Evolutionary conservation across 202 grass and related monocot species (phyloP).

Genomic region (Carex arenaria): DNA sequence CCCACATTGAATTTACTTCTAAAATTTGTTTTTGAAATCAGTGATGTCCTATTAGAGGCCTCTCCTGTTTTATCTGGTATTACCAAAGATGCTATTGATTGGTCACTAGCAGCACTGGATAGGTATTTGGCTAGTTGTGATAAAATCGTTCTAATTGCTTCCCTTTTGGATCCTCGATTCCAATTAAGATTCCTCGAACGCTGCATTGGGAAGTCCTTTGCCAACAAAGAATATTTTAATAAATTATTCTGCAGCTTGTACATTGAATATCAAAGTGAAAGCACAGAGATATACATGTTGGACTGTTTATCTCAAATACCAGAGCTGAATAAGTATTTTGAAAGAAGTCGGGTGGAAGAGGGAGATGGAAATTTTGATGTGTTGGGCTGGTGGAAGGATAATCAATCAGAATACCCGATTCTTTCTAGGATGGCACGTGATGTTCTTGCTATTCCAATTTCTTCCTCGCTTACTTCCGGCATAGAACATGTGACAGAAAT

Average conservation of each 20-base stretch:
- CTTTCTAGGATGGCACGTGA: constrained; percentile 86
- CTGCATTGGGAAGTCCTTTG: not conserved
- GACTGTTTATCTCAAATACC: not conserved
- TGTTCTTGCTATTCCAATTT: constrained; percentile 82
- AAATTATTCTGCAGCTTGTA: not conserved
- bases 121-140: not conserved
- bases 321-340: not conserved
- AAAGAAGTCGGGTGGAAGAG: not conserved
- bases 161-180: not conserved
- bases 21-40: not conserved
- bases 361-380: constrained; percentile 41
- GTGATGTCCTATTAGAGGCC: not conserved
- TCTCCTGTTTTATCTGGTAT: not conserved
- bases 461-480: not conserved
- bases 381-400: constrained; percentile 80
- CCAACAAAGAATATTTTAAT: not conserved
- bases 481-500: not conserved
- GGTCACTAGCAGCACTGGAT: not conserved
- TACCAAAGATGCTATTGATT: not conserved
- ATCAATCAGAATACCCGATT: constrained; percentile 73
- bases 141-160: not conserved
- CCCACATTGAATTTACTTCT: constrained; percentile 3
- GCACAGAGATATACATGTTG: no score
- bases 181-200: not conserved
- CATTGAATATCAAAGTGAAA: not conserved